Conservation (phyloP, 306 rosid species). For the Myrica gale region DNA sequence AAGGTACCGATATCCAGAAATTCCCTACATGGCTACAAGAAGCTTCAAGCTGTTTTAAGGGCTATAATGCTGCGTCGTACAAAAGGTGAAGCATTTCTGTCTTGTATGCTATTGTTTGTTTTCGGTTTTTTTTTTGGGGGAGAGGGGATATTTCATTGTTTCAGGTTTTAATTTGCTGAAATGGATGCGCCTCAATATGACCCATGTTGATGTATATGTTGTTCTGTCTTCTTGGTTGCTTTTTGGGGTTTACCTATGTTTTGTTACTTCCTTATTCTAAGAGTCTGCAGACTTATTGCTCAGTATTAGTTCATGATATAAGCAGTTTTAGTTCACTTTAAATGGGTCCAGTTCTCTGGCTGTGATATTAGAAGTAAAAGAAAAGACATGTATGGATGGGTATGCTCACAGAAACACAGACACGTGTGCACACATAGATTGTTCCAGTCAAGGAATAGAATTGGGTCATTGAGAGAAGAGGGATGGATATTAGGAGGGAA, state of each 20-base stretch:
- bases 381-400: neutral
- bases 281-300: neutral
- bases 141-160: neutral
- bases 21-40: constrained; percentile 86
- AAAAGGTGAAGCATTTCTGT: constrained; percentile 57
- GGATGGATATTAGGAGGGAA: neutral
- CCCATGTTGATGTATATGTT: neutral
- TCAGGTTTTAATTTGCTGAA: neutral
- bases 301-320: neutral
- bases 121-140: constrained; percentile 1
- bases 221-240: neutral
- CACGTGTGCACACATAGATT: neutral
- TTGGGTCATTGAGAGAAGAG: neutral
- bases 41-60: constrained; percentile 96
- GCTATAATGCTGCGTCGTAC: constrained; percentile 99
- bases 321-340: neutral
- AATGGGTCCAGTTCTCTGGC: neutral
- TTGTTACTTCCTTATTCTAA: neutral
- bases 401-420: too few species aligned
- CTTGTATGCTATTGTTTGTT: neutral
- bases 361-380: neutral
- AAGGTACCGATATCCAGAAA: constrained; percentile 90
- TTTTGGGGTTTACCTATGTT: neutral
- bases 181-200: neutral
- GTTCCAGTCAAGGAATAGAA: neutral